A percentile compares a stretch with the other conserved stretches of the same genome.
phyloP scores from a whole-genome alignment of 106 monocot genomes.

The Acorus calamus region DNA sequence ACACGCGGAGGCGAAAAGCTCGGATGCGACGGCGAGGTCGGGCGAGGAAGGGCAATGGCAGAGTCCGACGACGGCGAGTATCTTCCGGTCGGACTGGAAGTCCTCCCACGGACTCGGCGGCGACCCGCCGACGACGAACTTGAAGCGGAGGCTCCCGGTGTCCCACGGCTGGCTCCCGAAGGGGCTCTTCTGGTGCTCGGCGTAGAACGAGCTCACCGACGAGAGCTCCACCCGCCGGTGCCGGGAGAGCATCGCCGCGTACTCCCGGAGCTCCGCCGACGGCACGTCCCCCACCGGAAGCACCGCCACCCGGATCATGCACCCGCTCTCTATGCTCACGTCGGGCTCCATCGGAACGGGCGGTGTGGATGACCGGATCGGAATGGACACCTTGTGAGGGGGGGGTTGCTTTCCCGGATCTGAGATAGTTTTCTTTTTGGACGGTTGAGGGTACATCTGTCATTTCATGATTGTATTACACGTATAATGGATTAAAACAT shows the following conservation, averaged over 20 bases:
- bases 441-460: too few relatives aligned
- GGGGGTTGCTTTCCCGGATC: too few relatives aligned
- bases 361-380: neutral
- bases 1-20: constrained; percentile 51
- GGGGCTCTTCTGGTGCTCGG: constrained; percentile 94
- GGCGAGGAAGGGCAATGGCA: constrained; percentile 71
- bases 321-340: constrained; percentile 72
- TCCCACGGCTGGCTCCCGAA: constrained; percentile 97
- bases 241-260: constrained; percentile 50
- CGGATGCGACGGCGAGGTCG: constrained; percentile 48
- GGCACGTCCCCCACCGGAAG: constrained; percentile 79
- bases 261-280: constrained; percentile 31
- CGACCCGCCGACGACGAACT: constrained; percentile 68
- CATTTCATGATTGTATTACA: too few relatives aligned
- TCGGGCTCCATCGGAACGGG: constrained; percentile 71
- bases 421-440: too few relatives aligned
- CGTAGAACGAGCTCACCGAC: constrained; percentile 75
- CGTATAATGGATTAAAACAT: too few relatives aligned
- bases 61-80: constrained; percentile 80
- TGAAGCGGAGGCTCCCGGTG: constrained; percentile 59
- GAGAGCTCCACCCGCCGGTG: constrained; percentile 63
- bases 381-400: too few relatives aligned
- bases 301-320: constrained; percentile 87
- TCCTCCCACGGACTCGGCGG: constrained; percentile 87
- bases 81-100: constrained; percentile 94